phyloP scores from a whole-genome alignment of 768 basidiomycete genomes.

The Scleroderma citrinum region DNA sequence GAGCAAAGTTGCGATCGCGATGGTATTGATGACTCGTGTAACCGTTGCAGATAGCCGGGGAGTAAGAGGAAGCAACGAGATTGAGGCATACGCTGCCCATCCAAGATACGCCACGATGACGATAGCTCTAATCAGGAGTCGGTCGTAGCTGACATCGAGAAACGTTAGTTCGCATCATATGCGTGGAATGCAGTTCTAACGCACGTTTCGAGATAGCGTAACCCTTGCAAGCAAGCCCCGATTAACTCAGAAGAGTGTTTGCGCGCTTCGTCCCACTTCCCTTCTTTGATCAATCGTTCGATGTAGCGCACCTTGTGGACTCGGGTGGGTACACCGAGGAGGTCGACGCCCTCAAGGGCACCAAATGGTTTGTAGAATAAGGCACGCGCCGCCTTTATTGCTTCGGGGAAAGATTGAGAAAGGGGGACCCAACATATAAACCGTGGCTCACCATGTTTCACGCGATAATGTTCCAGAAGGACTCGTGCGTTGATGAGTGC shows the following conservation, averaged over 20 bases:
- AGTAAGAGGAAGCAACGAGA: conserved; percentile 47
- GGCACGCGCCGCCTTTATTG: conserved; percentile 52
- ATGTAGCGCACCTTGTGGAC: conserved; percentile 35
- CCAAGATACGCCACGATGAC: conserved; percentile 70
- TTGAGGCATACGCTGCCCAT: conserved; percentile 66
- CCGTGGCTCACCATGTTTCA: conserved; percentile 59
- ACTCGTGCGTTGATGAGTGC: conserved; percentile 65
- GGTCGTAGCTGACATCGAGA: conserved; percentile 51
- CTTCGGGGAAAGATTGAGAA: conserved; percentile 29
- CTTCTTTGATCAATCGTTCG: conserved; percentile 36
- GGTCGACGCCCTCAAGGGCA: conserved; percentile 34
- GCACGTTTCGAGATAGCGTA: conserved; percentile 74
- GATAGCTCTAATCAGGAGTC: conserved; percentile 60
- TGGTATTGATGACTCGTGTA: conserved; percentile 11
- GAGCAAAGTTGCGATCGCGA: conserved; percentile 25
- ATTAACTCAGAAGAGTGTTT: conserved; percentile 47
- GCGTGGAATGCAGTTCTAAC: conserved; percentile 1
- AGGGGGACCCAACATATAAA: not conserved
- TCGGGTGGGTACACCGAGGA: conserved; percentile 30
- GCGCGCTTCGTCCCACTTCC: conserved; percentile 46
- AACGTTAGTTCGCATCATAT: conserved; percentile 6
- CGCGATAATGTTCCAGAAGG: conserved; percentile 68
- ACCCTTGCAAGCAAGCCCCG: conserved; percentile 46
- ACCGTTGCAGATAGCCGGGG: conserved; percentile 11
- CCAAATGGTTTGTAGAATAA: conserved; percentile 60